Conservation (phyloP, 2,329 filamentous ascomycete species). For the Rhynchosporium graminicola region DNA sequence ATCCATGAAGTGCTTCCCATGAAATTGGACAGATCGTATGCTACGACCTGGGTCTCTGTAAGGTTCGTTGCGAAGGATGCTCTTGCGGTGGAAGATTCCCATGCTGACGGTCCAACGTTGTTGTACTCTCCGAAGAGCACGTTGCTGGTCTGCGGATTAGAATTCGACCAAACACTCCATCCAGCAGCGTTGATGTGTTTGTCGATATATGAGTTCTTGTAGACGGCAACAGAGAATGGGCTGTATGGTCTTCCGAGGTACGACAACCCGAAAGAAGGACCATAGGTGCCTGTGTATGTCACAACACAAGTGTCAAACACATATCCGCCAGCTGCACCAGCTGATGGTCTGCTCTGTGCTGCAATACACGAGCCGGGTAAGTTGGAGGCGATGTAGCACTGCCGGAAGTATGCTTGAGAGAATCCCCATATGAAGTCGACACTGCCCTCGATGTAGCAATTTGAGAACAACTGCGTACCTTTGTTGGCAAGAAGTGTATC, state of each 20-base stretch:
- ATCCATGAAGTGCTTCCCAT: constrained; percentile 17
- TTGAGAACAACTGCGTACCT: constrained; percentile 56
- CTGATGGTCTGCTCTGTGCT: constrained; percentile 45
- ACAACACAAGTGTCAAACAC: constrained; percentile 29
- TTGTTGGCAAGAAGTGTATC: constrained; percentile 52
- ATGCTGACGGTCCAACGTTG: constrained; percentile 13
- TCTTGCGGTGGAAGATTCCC: constrained; percentile 12
- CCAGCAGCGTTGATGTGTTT: constrained; percentile 19
- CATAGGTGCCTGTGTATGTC: constrained; percentile 16
- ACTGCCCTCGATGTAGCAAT: constrained; percentile 55
- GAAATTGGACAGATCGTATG: constrained; percentile 16
- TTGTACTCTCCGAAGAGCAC: constrained; percentile 19
- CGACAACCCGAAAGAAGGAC: constrained; percentile 9
- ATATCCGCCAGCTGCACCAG: constrained; percentile 40
- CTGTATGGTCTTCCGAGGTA: constrained; percentile 18
- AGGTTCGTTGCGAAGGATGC: constrained; percentile 18
- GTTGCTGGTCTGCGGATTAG: constrained; percentile 17
- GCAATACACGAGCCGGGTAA: constrained; percentile 44
- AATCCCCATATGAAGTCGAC: constrained; percentile 59
- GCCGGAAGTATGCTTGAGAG: constrained; percentile 50
- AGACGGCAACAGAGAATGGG: constrained; percentile 13
- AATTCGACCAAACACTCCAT: constrained; percentile 17
- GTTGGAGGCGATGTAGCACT: constrained; percentile 45
- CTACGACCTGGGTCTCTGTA: constrained; percentile 9
- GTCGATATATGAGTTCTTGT: constrained; percentile 19